A percentile compares a stretch with the other conserved stretches of the same genome.
Conservation (phyloP, 2,329 filamentous ascomycete species). For the Gnomoniopsis sp. region DNA sequence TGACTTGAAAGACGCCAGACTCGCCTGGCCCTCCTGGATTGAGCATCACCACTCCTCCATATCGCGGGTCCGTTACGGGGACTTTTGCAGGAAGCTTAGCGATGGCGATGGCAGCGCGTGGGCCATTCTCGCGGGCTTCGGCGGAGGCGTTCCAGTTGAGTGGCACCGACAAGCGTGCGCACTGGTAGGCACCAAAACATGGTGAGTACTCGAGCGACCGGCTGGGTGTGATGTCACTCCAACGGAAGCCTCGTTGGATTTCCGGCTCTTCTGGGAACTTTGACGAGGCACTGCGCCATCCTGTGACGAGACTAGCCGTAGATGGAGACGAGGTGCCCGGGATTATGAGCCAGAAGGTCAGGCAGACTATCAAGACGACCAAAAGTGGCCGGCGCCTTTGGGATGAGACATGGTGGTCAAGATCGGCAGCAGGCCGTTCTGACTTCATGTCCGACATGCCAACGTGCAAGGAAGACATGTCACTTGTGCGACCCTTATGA, state of each 20-base stretch:
- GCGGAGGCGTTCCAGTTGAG: conserved; percentile 33
- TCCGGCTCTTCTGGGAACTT: background rate
- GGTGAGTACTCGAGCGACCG: conserved; percentile 23
- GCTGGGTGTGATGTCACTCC: conserved; percentile 17
- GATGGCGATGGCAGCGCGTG: conserved; percentile 34
- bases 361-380: background rate
- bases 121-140: conserved; percentile 19
- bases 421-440: background rate
- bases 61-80: conserved; percentile 29
- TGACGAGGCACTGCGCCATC: background rate
- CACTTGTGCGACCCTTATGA: too few relatives aligned
- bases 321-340: background rate
- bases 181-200: conserved; percentile 35
- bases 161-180: conserved; percentile 39
- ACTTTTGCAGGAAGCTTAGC: conserved; percentile 35
- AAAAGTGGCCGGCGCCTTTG: background rate
- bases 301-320: background rate
- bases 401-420: background rate
- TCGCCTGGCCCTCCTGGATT: conserved; percentile 39
- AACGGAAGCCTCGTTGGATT: conserved; percentile 6
- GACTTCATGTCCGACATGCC: background rate
- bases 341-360: background rate
- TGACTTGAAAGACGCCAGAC: conserved; percentile 30
- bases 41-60: conserved; percentile 34
- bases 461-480: background rate